Conservation (phyloP, 768 basidiomycete species). For the Leccinum disarticulatum region DNA sequence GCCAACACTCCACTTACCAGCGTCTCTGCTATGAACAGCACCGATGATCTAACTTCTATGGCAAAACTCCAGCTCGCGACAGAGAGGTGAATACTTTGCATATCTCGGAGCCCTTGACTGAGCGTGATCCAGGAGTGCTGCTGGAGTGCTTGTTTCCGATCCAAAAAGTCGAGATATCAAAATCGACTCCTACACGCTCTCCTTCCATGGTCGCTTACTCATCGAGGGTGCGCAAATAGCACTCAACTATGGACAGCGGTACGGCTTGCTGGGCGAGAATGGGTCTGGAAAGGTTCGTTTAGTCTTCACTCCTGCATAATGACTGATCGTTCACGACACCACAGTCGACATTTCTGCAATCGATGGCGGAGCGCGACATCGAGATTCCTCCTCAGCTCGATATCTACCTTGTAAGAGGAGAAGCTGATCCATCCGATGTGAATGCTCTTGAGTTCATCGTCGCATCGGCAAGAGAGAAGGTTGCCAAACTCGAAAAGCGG, state of each 20-base stretch:
- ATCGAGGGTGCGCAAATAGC: constrained; percentile 66
- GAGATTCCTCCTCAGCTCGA: constrained; percentile 94
- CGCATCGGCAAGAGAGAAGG: constrained; percentile 88
- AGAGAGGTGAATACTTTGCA: constrained; percentile 59
- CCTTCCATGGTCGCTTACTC: constrained; percentile 92
- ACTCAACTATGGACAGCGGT: constrained; percentile 88
- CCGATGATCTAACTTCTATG: constrained; percentile 83
- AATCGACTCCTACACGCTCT: constrained; percentile 92
- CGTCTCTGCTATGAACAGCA: constrained; percentile 73
- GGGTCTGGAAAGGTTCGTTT: constrained; percentile 92
- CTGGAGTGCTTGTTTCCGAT: constrained; percentile 93
- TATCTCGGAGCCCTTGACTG: not conserved
- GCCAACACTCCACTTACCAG: constrained; percentile 82
- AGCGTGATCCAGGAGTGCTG: constrained; percentile 62
- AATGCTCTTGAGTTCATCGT: constrained; percentile 99
- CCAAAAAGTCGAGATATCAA: constrained; percentile 94
- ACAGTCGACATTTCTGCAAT: constrained; percentile 94
- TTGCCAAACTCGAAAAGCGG: constrained; percentile 86
- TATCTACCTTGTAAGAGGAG: constrained; percentile 95
- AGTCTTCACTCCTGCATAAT: constrained; percentile 9
- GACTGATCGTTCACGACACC: constrained; percentile 2
- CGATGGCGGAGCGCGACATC: constrained; percentile 93
- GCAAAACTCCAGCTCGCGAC: constrained; percentile 87
- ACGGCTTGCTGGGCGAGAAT: constrained; percentile 95
- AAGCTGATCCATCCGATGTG: constrained; percentile 91